Base-by-base conservation (phyloP, 73 alveolate genomes). In the Paramecium pentaurelia region DNA sequence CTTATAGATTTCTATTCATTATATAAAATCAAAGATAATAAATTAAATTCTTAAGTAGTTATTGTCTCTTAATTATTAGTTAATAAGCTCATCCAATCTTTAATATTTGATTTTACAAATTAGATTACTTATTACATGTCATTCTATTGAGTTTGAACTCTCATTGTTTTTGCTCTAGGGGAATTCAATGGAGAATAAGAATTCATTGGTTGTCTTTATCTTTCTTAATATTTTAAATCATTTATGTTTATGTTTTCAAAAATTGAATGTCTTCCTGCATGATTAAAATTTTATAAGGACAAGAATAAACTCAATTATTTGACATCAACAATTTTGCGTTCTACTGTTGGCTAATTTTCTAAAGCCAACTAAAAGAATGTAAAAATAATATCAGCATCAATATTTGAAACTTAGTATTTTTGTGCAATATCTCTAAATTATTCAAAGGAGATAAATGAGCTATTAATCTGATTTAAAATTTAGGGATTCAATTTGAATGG, bases 161-260 rank as follows among this genome's bases (percentile, higher is more conserved):
- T 89, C 88, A 83, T 89, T 8, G 94, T 89, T 47, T 89, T 89
- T 12, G 92, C 86, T 51, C 94, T 58, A 25, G 94, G 94, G 0
- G 94, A 89, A 27, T 89, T 89, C 11, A 71, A 36, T 11, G 94
- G 94, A 25, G 94, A 89, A 47, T 42, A 45, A 16, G 71, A 80
- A 18, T 25, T 45, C 27, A 44, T 80, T 18, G 58, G 18, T 44
- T 73, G 60, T 45, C 58, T 18, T 27, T 42, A 14, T 45, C 91
- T 40, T 37, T 80, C 91, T 80, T 80, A 27, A 49, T 80, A 80
- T 80, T 80, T 80, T 9, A 49, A 58, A 49, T 80, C 91, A 22
- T 14, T 80, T 2, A 80, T 80, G 77, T 80, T 80, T 16, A 80
- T 42, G 27, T 80, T 80, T 47, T 80, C 91, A 80, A 80, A 80